These are phyloP conservation scores for Cyamopsis tetragonoloba DNA, from an alignment of 306 rosid genomes.

Conservation along the genomic window DNA sequence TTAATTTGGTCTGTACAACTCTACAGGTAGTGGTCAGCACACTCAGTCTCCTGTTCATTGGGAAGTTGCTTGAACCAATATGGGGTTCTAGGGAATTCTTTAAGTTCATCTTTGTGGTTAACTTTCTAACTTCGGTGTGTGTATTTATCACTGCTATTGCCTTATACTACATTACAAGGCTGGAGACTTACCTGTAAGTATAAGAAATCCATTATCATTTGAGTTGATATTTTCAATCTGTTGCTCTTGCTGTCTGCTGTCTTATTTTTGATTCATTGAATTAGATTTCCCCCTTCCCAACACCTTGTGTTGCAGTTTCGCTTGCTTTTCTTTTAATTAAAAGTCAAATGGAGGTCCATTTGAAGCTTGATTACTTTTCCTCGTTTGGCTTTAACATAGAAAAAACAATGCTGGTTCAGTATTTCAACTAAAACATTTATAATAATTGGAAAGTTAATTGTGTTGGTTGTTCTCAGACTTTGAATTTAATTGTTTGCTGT, in stretches of 20 bases:
- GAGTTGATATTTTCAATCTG: background rate
- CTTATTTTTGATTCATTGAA: background rate
- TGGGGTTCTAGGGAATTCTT: slow-evolving; percentile 93
- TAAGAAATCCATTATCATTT: background rate
- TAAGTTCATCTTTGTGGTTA: slow-evolving; percentile 78
- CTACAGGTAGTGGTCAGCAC: slow-evolving; percentile 63
- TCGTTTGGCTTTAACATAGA: background rate
- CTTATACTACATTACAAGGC: slow-evolving; percentile 66
- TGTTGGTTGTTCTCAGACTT: background rate
- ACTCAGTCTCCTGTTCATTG: slow-evolving; percentile 67
- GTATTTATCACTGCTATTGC: slow-evolving; percentile 78
- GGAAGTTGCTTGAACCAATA: slow-evolving; percentile 85
- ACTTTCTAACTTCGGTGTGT: slow-evolving; percentile 70
- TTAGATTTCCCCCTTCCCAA: background rate
- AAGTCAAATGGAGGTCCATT: background rate
- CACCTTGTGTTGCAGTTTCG: background rate
- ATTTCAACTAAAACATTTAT: background rate
- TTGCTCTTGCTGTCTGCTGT: slow-evolving; percentile 13
- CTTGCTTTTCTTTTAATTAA: background rate
- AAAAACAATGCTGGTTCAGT: slow-evolving; percentile 1
- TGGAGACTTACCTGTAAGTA: slow-evolving; percentile 85
- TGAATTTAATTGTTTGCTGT: background rate
- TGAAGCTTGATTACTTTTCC: background rate
- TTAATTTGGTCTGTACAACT: slow-evolving; percentile 13
- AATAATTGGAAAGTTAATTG: background rate